These are phyloP conservation scores for Scenedesmus sp. DNA, from an alignment of 163 green algal genomes.

Conservation along the genomic window DNA sequence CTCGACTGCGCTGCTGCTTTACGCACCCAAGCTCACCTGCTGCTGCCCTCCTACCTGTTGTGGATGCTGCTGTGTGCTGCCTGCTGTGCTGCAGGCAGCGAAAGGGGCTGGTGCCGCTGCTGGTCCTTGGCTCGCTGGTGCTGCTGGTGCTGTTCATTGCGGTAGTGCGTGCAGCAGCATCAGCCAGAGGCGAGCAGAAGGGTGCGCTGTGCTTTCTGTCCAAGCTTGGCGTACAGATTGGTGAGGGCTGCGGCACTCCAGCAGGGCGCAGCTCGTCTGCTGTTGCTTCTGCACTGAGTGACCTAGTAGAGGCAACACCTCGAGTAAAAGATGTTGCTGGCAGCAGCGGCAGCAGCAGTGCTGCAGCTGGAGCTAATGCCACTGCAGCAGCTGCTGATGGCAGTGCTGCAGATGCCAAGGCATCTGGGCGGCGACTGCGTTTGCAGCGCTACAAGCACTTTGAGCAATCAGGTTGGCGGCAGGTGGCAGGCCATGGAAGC, in stretches of 20 bases:
- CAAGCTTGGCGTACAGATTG: conserved; percentile 68
- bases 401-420: background rate
- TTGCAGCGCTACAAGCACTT: background rate
- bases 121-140: conserved; percentile 57
- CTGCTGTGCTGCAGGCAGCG: conserved; percentile 29
- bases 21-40: background rate
- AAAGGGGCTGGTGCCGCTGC: conserved; percentile 53
- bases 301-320: conserved; percentile 35
- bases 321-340: conserved; percentile 27
- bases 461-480: background rate
- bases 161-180: conserved; percentile 60
- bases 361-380: background rate
- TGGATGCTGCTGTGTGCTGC: background rate
- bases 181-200: conserved; percentile 53
- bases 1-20: background rate
- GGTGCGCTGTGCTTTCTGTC: conserved; percentile 68
- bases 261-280: background rate
- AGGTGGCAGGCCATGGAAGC: background rate
- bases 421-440: background rate
- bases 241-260: conserved; percentile 49
- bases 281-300: conserved; percentile 12
- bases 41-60: background rate
- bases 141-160: conserved; percentile 63
- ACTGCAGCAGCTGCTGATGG: background rate
- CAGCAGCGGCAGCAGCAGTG: background rate